A percentile compares a stretch with the other conserved stretches of the same genome.
Conservation (phyloP, 2,329 filamentous ascomycete genomes). For the Trichophyton rubrum region DNA sequence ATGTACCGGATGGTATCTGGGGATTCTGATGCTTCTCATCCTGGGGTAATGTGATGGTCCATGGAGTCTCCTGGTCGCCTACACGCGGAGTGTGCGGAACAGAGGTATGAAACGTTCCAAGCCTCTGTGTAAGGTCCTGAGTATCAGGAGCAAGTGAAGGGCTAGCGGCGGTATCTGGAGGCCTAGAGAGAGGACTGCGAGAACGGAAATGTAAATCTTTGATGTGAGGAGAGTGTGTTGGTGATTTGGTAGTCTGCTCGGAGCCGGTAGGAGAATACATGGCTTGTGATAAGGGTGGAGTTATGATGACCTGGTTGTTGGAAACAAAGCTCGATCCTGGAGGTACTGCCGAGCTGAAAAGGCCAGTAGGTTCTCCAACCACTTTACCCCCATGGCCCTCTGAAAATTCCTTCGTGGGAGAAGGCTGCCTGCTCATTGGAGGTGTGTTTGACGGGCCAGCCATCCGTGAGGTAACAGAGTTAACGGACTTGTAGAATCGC, state of each 20-base stretch:
- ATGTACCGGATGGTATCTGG: neutral
- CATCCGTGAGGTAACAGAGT: neutral
- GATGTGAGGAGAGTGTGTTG: neutral
- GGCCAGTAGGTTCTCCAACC: neutral
- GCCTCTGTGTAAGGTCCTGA: constrained; percentile 15
- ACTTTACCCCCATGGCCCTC: neutral
- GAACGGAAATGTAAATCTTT: constrained; percentile 25
- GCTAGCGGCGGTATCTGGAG: constrained; percentile 17
- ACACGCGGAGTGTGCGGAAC: constrained; percentile 22
- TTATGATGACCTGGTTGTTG: neutral
- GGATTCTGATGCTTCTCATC: constrained; percentile 8
- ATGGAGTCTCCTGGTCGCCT: constrained; percentile 28
- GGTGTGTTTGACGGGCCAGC: neutral
- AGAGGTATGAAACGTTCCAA: constrained; percentile 23
- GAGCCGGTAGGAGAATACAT: neutral
- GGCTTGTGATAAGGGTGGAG: neutral
- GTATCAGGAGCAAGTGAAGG: neutral
- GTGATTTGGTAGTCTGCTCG: neutral
- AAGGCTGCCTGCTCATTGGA: neutral
- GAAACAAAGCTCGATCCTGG: neutral
- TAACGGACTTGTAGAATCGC: constrained; percentile 1
- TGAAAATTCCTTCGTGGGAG: neutral
- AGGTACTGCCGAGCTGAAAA: neutral
- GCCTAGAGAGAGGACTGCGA: constrained; percentile 23
- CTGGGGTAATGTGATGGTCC: constrained; percentile 25